These are phyloP conservation scores for Chimonanthus salicifolius DNA, from an alignment of 164 flowering plant species.

Conservation along the genomic window DNA sequence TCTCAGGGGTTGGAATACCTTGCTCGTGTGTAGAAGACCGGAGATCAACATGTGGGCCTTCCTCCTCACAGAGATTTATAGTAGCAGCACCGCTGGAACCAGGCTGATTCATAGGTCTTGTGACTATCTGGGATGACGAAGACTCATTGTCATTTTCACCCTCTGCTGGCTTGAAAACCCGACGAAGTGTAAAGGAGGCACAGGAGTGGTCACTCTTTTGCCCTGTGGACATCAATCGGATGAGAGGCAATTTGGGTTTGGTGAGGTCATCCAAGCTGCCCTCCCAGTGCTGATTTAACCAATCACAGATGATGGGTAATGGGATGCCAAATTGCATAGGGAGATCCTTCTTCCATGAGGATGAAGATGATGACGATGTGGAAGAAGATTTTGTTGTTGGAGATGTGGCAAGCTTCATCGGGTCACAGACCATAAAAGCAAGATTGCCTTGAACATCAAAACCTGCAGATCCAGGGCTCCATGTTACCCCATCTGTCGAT, in stretches of 20 bases:
- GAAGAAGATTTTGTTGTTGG: constrained; percentile 76
- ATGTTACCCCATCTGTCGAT: constrained; percentile 71
- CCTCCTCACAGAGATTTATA: constrained; percentile 34
- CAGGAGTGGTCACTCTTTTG: constrained; percentile 86
- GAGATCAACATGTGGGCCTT: constrained; percentile 17
- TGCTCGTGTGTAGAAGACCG: constrained; percentile 40
- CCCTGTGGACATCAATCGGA: constrained; percentile 79
- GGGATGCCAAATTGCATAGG: constrained; percentile 94
- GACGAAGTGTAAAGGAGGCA: constrained; percentile 73
- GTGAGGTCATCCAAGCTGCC: constrained; percentile 88
- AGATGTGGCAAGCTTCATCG: constrained; percentile 97
- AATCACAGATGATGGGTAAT: constrained; percentile 79
- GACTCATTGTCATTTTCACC: constrained; percentile 46
- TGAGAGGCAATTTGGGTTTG: constrained; percentile 82
- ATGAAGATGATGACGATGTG: constrained; percentile 63
- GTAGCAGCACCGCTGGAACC: constrained; percentile 40
- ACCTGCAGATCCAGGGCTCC: constrained; percentile 96
- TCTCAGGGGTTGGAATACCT: constrained; percentile 90
- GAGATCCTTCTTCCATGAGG: constrained; percentile 77
- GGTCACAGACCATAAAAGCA: constrained; percentile 98
- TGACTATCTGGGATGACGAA: constrained; percentile 45
- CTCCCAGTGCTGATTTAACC: constrained; percentile 98
- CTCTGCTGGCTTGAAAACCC: constrained; percentile 71
- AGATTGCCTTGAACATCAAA: constrained; percentile 93
- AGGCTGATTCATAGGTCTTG: constrained; percentile 37